Evolutionary conservation across 345 rosid species (phyloP).

Genomic region (Balakata baccata): DNA sequence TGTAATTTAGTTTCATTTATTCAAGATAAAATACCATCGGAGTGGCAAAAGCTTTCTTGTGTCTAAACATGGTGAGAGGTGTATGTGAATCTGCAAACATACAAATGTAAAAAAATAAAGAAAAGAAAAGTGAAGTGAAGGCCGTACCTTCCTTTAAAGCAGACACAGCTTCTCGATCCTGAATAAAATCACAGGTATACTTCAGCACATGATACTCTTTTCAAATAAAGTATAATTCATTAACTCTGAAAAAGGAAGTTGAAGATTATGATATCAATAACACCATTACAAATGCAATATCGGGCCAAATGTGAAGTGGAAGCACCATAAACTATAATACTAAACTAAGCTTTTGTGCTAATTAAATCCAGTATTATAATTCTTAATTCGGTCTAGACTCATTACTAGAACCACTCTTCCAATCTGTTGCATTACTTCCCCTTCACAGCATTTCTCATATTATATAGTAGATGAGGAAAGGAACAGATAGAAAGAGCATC

Average conservation of each 20-base stretch:
- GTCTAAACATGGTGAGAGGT: too few relatives aligned
- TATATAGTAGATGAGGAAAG: too few relatives aligned
- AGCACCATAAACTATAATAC: background rate
- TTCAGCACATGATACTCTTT: background rate
- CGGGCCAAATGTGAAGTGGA: background rate
- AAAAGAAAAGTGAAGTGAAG: conserved; percentile 9
- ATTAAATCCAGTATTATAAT: too few relatives aligned
- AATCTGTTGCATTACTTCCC: too few relatives aligned
- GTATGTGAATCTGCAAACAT: background rate
- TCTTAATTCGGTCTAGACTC: too few relatives aligned
- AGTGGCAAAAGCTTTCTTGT: background rate
- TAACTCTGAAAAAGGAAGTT: background rate
- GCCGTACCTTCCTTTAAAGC: conserved; percentile 68
- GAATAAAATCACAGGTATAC: conserved; percentile 26
- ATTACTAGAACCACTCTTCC: too few relatives aligned
- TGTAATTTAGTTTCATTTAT: background rate
- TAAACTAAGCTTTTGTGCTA: too few relatives aligned
- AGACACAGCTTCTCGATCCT: conserved; percentile 60
- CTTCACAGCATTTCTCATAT: too few relatives aligned
- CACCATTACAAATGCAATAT: background rate
- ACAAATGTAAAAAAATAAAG: background rate
- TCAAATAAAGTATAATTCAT: background rate
- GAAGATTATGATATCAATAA: background rate
- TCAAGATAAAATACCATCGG: background rate
- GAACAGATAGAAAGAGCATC: too few relatives aligned